Conservation (phyloP, 495 filamentous ascomycete genomes). For the Trichoderma parareesei region DNA sequence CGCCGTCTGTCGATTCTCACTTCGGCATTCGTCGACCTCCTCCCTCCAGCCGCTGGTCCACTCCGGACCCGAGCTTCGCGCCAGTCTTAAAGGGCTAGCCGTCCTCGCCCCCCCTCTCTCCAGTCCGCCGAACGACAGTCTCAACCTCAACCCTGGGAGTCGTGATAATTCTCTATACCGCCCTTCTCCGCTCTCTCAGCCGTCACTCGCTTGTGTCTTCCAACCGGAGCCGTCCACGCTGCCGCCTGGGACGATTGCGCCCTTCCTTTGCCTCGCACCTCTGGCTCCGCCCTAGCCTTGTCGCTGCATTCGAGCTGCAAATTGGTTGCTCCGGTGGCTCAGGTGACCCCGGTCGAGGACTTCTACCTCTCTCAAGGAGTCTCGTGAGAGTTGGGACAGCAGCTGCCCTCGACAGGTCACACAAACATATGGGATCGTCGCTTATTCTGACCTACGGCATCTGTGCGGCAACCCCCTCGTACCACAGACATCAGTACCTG, state of each 20-base stretch:
- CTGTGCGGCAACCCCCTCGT: background rate
- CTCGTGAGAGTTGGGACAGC: background rate
- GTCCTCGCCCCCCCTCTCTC: background rate
- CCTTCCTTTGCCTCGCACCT: background rate
- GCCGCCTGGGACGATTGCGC: background rate
- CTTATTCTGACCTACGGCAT: background rate
- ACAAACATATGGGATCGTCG: background rate
- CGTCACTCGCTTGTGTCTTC: background rate
- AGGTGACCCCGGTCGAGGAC: background rate
- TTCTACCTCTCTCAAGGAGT: background rate
- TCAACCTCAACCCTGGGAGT: background rate
- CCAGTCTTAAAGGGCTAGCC: conserved; percentile 6
- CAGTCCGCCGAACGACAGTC: background rate
- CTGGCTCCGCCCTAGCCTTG: background rate
- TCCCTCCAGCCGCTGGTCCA: background rate
- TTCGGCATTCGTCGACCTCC: background rate
- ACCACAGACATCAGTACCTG: background rate
- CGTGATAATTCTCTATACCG: background rate
- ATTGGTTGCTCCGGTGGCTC: background rate
- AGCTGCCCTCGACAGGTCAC: background rate
- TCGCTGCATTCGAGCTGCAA: background rate
- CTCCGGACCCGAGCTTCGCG: conserved; percentile 1
- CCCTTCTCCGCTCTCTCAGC: background rate
- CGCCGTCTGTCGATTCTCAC: conserved; percentile 1
- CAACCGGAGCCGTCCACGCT: background rate